Conservation (phyloP, 2,329 filamentous ascomycete genomes). For the Ophiocordyceps camponoti-floridani region DNA sequence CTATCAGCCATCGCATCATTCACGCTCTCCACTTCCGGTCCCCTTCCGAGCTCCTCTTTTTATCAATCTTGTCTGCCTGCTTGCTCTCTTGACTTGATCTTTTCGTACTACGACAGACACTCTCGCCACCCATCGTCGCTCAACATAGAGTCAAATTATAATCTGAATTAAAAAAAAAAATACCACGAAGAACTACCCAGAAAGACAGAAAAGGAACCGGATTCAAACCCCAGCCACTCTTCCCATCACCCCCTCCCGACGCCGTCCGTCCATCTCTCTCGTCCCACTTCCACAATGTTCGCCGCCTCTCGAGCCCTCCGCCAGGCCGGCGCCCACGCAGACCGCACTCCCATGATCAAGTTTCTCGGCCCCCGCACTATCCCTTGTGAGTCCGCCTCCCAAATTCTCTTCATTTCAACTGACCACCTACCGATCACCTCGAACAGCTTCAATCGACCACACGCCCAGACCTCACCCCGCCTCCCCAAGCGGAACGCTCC, state of each 20-base stretch:
- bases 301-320: slow-evolving; percentile 37
- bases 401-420: background rate
- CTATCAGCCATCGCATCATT: background rate
- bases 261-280: background rate
- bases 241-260: background rate
- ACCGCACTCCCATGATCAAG: slow-evolving; percentile 42
- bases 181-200: no score
- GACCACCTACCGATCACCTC: background rate
- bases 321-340: slow-evolving; percentile 38
- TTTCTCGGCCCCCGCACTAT: slow-evolving; percentile 43
- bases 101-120: background rate
- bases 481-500: slow-evolving; percentile 46
- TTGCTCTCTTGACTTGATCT: background rate
- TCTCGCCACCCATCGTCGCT: no score
- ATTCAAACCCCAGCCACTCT: background rate
- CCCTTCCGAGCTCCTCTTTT: background rate
- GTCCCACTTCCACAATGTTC: no score
- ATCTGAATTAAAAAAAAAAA: no score
- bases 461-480: slow-evolving; percentile 56
- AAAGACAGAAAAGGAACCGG: no score
- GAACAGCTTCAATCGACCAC: slow-evolving; percentile 53
- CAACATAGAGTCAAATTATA: no score
- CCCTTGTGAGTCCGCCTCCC: slow-evolving; percentile 34
- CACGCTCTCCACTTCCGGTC: background rate
- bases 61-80: background rate